Evolutionary conservation across 306 rosid genomes (phyloP), one percentile per base, ranked within the genome.

Genomic region (Trifolium pratense): DNA sequence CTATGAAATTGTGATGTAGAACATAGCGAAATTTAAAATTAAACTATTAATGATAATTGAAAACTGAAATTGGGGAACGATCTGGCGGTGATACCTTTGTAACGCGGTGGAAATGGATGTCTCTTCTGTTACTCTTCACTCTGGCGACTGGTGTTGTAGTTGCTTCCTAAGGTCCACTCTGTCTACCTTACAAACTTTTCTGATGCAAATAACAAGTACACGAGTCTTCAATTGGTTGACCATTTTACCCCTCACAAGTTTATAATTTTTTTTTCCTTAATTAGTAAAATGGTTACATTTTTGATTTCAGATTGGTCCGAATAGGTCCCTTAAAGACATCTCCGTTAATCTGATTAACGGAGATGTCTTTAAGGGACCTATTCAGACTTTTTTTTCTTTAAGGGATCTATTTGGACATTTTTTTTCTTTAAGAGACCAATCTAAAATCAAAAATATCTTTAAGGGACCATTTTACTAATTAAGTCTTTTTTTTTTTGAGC

Each of bases 201-300:
- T 4, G 6, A 71, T 76, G 20, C 43, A n/a, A 26, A 58, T 58
- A 57, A 68, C 42, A 16, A 32, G 23, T 1, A 2, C 5, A 13
- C 1, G 4, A 43, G 46, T 29, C 34, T 39, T 68, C 15, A 5
- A 1, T 25, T 3, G 12, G 16, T 71, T 71, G 37, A 66, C 78
- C 56, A 66, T 73, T 79, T 79, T 79, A 36, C 68, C 68, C 62
- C 26, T 63, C 12, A 52, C 6, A 9, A 52, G 3, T 52, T 52
- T 5, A 17, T 17, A 51, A 51, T 51, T 51, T 51, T 2, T 2
- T 21, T 21, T 21, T 21, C 25, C 25, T 21, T 21, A 21, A 21
- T n/a, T n/a, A n/a, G n/a, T n/a, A n/a, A n/a, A n/a, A n/a, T n/a
- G n/a, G n/a, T n/a, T n/a, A n/a, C n/a, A n/a, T n/a, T n/a, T n/a